phyloP scores from a whole-genome alignment of 2,329 filamentous ascomycete species.

The Scolecobasidium constrictum region DNA sequence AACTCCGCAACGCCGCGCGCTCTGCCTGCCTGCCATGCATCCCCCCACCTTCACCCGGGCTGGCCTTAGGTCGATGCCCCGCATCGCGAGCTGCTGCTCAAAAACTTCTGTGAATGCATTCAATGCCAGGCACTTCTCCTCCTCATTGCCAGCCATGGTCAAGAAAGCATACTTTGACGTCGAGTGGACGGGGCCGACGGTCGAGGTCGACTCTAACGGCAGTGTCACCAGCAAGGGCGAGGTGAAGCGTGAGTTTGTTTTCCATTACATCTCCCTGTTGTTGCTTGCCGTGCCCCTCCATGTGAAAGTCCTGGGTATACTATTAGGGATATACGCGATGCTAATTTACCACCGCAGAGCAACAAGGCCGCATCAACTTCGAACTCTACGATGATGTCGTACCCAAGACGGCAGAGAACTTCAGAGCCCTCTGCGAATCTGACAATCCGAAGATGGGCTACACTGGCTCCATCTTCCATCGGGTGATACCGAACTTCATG shows the following conservation, averaged over 20 bases:
- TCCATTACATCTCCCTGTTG: too few relatives aligned
- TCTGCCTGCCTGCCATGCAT: too few relatives aligned
- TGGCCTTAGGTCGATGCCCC: conserved; percentile 5
- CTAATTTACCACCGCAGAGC: conserved; percentile 36
- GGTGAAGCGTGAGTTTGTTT: neutral
- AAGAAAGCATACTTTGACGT: conserved; percentile 49
- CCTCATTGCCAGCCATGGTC: conserved; percentile 64
- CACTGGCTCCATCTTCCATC: conserved; percentile 76
- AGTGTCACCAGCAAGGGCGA: conserved; percentile 25
- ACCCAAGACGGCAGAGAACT: conserved; percentile 81
- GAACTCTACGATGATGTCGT: conserved; percentile 76
- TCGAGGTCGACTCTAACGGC: conserved; percentile 48
- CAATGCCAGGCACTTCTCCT: conserved; percentile 41
- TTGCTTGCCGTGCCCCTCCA: too few relatives aligned
- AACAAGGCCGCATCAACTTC: conserved; percentile 76
- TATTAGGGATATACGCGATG: conserved; percentile 3
- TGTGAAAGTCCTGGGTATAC: too few relatives aligned
- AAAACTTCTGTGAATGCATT: conserved; percentile 23
- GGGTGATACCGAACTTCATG: conserved; percentile 89
- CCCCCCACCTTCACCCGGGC: neutral
- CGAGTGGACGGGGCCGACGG: conserved; percentile 59
- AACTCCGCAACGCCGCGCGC: too few relatives aligned
- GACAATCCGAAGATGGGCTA: conserved; percentile 73
- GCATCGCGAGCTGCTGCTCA: conserved; percentile 15
- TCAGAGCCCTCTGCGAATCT: conserved; percentile 70